Percentiles rank a stretch among this genome's conserved stretches.
Conservation (phyloP, 495 filamentous ascomycete species). For the Penicillium dipodomyicola region DNA sequence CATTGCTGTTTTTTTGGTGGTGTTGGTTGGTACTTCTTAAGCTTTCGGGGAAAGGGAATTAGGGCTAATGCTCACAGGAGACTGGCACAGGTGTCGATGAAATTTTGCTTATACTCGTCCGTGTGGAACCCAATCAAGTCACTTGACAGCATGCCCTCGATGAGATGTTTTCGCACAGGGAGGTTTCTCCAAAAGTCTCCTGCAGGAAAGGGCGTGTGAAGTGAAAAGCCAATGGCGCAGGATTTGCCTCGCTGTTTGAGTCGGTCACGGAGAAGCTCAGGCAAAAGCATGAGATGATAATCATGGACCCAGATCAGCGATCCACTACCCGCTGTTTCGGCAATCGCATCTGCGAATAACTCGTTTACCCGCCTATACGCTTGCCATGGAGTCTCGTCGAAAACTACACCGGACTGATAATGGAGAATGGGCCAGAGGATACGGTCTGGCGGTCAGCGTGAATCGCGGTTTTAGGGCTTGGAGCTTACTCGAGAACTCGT, state of each 20-base stretch:
- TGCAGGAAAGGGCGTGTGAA: conserved; percentile 93
- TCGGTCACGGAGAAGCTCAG: conserved; percentile 78
- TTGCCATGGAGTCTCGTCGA: conserved; percentile 81
- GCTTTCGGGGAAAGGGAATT: conserved; percentile 41
- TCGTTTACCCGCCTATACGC: conserved; percentile 85
- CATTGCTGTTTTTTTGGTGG: conserved; percentile 19
- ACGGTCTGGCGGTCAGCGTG: conserved; percentile 52
- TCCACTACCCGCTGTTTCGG: conserved; percentile 68
- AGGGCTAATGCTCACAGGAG: conserved; percentile 67
- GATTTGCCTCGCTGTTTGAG: conserved; percentile 63
- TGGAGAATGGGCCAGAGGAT: conserved; percentile 96
- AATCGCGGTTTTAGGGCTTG: background rate
- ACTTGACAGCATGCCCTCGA: conserved; percentile 76
- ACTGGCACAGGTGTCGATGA: conserved; percentile 77
- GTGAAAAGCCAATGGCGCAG: conserved; percentile 89
- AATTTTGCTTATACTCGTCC: conserved; percentile 89
- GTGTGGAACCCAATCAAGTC: conserved; percentile 94
- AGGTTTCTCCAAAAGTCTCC: conserved; percentile 89
- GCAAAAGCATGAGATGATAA: conserved; percentile 92
- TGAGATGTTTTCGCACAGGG: conserved; percentile 78
- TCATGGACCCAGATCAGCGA: conserved; percentile 95
- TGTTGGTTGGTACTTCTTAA: background rate
- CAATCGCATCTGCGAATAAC: conserved; percentile 76
- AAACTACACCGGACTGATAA: conserved; percentile 89
- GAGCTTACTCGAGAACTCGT: conserved; percentile 55